These are phyloP conservation scores for Lactarius tabidus DNA, from an alignment of 768 basidiomycete species.

Conservation along the genomic window DNA sequence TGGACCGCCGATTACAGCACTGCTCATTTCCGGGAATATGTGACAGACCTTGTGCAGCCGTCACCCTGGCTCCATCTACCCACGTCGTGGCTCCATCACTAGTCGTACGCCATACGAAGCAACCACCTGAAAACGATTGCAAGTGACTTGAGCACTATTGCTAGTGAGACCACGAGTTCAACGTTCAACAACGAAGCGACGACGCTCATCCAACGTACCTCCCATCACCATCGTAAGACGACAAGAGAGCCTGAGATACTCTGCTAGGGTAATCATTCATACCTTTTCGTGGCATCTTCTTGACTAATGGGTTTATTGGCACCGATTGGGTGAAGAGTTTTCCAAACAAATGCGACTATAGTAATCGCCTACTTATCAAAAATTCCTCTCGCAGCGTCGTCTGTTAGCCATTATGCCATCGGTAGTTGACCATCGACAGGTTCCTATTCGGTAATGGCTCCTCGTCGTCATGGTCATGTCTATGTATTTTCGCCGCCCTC, in stretches of 20 bases:
- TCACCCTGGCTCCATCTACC: neutral
- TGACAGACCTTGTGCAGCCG: neutral
- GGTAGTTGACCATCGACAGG: neutral
- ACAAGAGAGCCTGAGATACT: neutral
- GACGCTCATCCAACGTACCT: neutral
- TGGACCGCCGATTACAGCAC: neutral
- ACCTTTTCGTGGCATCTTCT: neutral
- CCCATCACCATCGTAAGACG: neutral
- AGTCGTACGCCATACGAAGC: neutral
- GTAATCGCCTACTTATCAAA: neutral
- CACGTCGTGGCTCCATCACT: neutral
- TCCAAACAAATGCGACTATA: neutral
- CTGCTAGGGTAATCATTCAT: neutral
- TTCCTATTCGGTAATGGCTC: too few relatives aligned
- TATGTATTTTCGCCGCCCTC: neutral
- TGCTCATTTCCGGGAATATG: neutral
- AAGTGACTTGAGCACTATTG: too few relatives aligned
- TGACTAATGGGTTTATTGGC: neutral
- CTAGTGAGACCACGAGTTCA: neutral
- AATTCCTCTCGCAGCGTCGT: too few relatives aligned
- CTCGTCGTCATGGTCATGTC: too few relatives aligned
- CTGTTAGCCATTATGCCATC: neutral
- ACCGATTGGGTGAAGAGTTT: neutral
- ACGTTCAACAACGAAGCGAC: too few relatives aligned
- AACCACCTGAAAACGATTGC: neutral